These are phyloP conservation scores for Pholiota microspora DNA, from an alignment of 768 basidiomycete genomes.

Conservation along the genomic window DNA sequence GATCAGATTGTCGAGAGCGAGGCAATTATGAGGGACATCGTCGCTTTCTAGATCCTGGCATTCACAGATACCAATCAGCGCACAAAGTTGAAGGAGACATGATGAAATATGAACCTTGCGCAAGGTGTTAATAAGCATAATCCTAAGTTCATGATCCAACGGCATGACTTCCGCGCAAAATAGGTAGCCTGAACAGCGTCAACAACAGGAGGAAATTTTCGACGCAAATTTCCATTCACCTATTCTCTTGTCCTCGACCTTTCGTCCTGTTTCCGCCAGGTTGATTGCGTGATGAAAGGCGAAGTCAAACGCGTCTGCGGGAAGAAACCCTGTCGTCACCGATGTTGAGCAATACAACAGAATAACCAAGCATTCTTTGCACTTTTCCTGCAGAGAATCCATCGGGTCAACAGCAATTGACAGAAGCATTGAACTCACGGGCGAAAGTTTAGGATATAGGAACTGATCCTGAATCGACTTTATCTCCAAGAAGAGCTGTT, in stretches of 20 bases:
- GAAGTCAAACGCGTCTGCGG: constrained; percentile 55
- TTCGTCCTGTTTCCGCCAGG: constrained; percentile 67
- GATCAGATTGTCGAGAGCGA: constrained; percentile 72
- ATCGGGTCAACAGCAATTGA: constrained; percentile 2
- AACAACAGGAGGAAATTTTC: neutral
- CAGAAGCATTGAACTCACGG: constrained; percentile 42
- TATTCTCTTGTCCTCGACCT: constrained; percentile 62
- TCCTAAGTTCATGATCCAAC: constrained; percentile 60
- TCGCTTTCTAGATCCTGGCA: constrained; percentile 69
- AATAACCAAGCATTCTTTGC: constrained; percentile 65
- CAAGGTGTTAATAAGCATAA: constrained; percentile 86
- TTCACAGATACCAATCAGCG: neutral
- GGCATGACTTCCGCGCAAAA: constrained; percentile 78
- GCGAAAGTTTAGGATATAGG: constrained; percentile 43
- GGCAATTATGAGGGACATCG: constrained; percentile 53
- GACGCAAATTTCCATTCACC: constrained; percentile 36
- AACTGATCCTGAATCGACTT: constrained; percentile 53
- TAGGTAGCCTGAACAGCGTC: constrained; percentile 58
- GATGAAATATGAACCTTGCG: constrained; percentile 55
- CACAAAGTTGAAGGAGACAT: neutral
- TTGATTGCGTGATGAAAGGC: constrained; percentile 76
- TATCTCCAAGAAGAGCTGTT: constrained; percentile 58
- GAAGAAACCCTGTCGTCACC: constrained; percentile 39
- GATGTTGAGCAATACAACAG: constrained; percentile 68
- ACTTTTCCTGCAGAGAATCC: constrained; percentile 46